Conservation (phyloP, 2,329 filamentous ascomycete genomes). For the Apiospora hydei region DNA sequence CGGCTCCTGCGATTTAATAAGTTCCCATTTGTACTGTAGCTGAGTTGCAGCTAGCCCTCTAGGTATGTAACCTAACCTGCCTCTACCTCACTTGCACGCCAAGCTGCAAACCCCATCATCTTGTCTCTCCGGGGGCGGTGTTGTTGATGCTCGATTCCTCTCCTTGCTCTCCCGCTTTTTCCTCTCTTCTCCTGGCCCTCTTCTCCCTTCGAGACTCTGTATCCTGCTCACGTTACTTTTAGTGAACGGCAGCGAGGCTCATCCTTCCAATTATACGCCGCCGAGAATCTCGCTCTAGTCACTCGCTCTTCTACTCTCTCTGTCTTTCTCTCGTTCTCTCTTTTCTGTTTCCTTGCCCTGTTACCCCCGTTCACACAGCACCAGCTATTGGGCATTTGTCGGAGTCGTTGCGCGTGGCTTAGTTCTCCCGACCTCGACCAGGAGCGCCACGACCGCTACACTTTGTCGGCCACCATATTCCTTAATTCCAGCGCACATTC, state of each 20-base stretch:
- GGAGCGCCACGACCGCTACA: constrained; percentile 7
- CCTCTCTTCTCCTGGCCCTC: constrained; percentile 7
- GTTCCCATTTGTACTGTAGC: constrained; percentile 17
- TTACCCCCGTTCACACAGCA: not conserved
- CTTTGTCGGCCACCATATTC: not conserved
- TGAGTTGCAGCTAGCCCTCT: constrained; percentile 17
- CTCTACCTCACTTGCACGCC: constrained; percentile 16
- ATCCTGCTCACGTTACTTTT: constrained; percentile 4
- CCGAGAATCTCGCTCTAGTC: not conserved
- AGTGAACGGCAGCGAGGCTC: not conserved
- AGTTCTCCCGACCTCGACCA: not conserved
- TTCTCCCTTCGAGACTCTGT: not conserved
- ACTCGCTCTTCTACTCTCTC: not conserved
- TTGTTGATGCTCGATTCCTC: constrained; percentile 9
- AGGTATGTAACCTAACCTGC: constrained; percentile 21
- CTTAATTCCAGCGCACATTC: constrained; percentile 13
- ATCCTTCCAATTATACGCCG: not conserved
- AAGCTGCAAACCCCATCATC: constrained; percentile 19
- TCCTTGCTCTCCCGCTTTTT: not conserved
- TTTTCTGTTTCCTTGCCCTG: not conserved
- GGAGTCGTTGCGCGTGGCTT: constrained; percentile 7
- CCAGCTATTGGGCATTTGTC: not conserved
- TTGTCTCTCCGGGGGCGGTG: constrained; percentile 11
- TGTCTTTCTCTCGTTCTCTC: not conserved
- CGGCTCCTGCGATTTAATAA: constrained; percentile 20